Evolutionary conservation across 2,329 filamentous ascomycete genomes (phyloP), one percentile per base, ranked within the genome.

Genomic region (Trichoderma oligosporum): DNA sequence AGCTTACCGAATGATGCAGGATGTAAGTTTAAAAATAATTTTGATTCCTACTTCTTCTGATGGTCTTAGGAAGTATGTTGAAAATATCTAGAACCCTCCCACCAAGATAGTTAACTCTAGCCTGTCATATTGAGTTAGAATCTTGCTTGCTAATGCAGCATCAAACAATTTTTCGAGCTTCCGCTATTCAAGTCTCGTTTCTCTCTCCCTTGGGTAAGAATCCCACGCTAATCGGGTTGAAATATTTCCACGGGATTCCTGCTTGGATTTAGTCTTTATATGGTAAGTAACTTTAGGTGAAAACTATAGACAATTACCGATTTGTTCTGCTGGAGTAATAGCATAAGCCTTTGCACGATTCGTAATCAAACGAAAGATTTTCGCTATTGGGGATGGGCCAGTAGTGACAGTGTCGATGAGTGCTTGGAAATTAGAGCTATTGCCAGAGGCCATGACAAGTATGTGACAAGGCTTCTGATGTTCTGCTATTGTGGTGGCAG

Each of bases 71-170:
- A 95, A 94, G 1, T 78, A 74, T 2, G 78, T 76, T 0, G 84
- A 85, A 47, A 95, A 81, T 57, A 95, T 86, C 70, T 94, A 86
- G 90, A 95, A 95, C 81, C 89, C 95, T 2, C 91, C 91, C 3
- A 89, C 86, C 63, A 91, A 88, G 7, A 94, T 86, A 47, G 96
- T 83, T 55, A 96, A 72, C 55, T 92, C 82, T 0, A 91, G 90
- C 57, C 73, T 73, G 61, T 87, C 81, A 4, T 73, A 63, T 14
- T 55, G 57, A 7, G 64, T 60, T 22, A 93, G 75, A 52, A 95
- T 80, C 59, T 86, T 78, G 39, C 79, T 71, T 0, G 89, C 88
- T 61, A 96, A 77, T 41, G 89, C 88, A 12, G 83, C 81, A 69
- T 96, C 91, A 71, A 94, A 95, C 53, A n/a, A 77, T 78, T 45